Conservation (phyloP, 108 stramenopile genomes). For the Conticribra weissflogii region DNA sequence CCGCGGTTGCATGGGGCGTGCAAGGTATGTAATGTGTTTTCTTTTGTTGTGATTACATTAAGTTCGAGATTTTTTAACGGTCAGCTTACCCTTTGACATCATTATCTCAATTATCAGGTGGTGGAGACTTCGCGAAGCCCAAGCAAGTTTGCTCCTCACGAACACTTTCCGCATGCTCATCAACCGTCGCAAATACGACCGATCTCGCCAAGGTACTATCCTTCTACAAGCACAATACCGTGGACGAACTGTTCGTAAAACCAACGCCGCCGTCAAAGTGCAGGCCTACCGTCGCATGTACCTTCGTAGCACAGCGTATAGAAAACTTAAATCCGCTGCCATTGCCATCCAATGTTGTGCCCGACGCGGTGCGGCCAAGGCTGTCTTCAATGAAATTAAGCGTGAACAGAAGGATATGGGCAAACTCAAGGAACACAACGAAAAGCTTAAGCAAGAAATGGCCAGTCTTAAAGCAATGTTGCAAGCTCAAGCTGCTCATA, state of each 20-base stretch:
- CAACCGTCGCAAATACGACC: slow-evolving; percentile 54
- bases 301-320: slow-evolving; percentile 32
- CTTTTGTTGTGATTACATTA: no score
- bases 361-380: slow-evolving; percentile 65
- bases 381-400: slow-evolving; percentile 62
- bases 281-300: slow-evolving; percentile 70
- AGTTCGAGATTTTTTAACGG: no score
- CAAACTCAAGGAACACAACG: slow-evolving; percentile 86
- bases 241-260: slow-evolving; percentile 59
- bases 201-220: slow-evolving; percentile 61
- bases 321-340: slow-evolving; percentile 71
- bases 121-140: slow-evolving; percentile 78
- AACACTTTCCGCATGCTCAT: slow-evolving; percentile 82
- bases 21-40: slow-evolving; percentile 46
- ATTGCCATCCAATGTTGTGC: slow-evolving; percentile 77
- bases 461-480: slow-evolving; percentile 91
- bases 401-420: slow-evolving; percentile 88
- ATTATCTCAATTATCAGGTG: slow-evolving; percentile 48
- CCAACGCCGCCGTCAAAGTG: slow-evolving; percentile 66
- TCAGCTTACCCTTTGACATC: no score
- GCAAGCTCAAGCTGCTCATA: slow-evolving; percentile 81
- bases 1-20: slow-evolving; percentile 85
- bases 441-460: slow-evolving; percentile 91
- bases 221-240: slow-evolving; percentile 77
- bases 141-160: slow-evolving; percentile 82